phyloP scores from a whole-genome alignment of 441 rosid species.

The Codiaeum variegatum region DNA sequence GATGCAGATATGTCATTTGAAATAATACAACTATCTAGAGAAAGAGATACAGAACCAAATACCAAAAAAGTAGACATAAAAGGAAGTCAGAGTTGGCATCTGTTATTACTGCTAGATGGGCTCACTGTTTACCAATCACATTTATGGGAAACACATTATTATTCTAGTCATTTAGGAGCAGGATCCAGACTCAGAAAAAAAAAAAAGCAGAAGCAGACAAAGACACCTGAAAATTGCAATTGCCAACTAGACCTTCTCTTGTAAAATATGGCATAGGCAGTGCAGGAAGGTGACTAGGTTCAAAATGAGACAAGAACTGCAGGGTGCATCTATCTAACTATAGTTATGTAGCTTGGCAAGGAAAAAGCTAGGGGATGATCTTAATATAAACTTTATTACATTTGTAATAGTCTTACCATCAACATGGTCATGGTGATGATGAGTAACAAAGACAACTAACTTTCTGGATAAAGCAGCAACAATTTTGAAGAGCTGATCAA shows the following conservation, averaged over 20 bases:
- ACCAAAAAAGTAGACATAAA: neutral
- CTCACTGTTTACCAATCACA: neutral
- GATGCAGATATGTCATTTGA: neutral
- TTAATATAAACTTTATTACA: neutral
- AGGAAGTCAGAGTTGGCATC: neutral
- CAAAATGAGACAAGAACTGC: neutral
- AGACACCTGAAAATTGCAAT: neutral
- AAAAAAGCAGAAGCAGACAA: constrained; percentile 2
- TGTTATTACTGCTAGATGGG: neutral
- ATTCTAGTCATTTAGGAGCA: neutral
- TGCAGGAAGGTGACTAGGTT: neutral
- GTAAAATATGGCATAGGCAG: neutral
- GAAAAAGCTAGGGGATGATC: neutral
- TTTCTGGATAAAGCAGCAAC: constrained; percentile 64
- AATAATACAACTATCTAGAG: neutral
- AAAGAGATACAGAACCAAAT: neutral
- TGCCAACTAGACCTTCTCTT: constrained; percentile 1
- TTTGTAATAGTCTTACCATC: constrained; percentile 46
- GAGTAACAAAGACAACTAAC: constrained; percentile 75
- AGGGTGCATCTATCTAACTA: neutral
- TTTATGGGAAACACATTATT: neutral
- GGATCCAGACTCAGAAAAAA: neutral
- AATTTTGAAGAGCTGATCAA: constrained; percentile 61
- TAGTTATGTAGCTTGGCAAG: neutral
- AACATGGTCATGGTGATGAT: constrained; percentile 82